These are phyloP conservation scores for Epichloe coenophiala DNA, from an alignment of 2,329 filamentous ascomycete genomes.

Conservation along the genomic window DNA sequence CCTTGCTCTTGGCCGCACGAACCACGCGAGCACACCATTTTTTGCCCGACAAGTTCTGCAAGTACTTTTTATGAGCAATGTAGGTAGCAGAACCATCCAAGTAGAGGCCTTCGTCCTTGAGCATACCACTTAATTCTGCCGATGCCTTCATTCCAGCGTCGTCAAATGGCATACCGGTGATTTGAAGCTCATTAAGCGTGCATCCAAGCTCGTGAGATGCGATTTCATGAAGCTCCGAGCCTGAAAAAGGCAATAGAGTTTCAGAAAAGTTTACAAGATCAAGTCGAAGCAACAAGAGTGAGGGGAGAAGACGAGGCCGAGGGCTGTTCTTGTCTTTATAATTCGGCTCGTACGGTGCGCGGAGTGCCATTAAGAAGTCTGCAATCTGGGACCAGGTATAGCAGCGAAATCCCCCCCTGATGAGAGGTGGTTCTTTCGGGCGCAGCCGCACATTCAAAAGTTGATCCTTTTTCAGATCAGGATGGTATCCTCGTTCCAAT, in stretches of 20 bases:
- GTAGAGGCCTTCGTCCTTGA: conserved; percentile 39
- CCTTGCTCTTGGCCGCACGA: conserved; percentile 25
- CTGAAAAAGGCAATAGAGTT: conserved; percentile 30
- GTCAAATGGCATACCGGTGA: conserved; percentile 38
- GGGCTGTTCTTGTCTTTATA: conserved; percentile 20
- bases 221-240: conserved; percentile 36
- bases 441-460: conserved; percentile 28
- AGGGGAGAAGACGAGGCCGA: conserved; percentile 32
- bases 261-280: conserved; percentile 42
- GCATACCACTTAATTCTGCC: conserved; percentile 34
- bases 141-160: conserved; percentile 33
- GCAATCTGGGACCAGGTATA: conserved; percentile 41
- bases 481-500: conserved; percentile 29
- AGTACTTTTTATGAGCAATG: conserved; percentile 24
- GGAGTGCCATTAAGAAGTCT: conserved; percentile 37
- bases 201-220: conserved; percentile 40
- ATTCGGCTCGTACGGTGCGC: conserved; percentile 35
- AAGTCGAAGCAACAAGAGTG: conserved; percentile 32
- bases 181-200: conserved; percentile 36
- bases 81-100: conserved; percentile 32
- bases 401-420: conserved; percentile 38
- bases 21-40: conserved; percentile 31
- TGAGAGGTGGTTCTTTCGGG: conserved; percentile 29
- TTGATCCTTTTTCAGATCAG: conserved; percentile 27
- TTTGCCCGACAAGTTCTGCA: conserved; percentile 27